Evolutionary conservation across 179 eudicot species (phyloP), one percentile per base, ranked within the genome.

Genomic region (Amaranthus tricolor): DNA sequence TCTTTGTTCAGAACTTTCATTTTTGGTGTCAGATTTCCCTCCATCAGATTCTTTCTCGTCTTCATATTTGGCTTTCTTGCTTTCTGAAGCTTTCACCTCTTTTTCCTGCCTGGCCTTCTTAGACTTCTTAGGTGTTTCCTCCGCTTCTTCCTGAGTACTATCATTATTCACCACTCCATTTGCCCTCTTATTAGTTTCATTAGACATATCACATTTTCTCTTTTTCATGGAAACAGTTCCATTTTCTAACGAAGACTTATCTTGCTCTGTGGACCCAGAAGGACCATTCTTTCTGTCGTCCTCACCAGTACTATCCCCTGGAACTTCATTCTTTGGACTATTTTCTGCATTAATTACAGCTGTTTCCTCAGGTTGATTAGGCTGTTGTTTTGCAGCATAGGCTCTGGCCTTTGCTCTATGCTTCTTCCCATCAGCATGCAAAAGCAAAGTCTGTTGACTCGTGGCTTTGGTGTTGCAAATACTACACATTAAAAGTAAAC

Each of bases 381-480:
- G 84, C 75, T 71, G 86, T 75, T 91, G 91, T 62, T 85, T 88
- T 24, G 95, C 82, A 3, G 89, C 88, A 81, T 87, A 89, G 68
- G 89, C 98, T 73, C 96, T 83, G 71, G 92, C 96, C 75, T 94
- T 94, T 66, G 88, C 96, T 78, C 90, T 84, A 81, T 94, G 98
- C 75, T 92, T 92, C 81, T 94, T 94, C 21, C 98, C 97, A 64
- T 92, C 98, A 53, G 89, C 96, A 84, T 94, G 98, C 74, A 84
- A 81, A 73, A 92, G 92, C 81, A 94, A 80, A 56, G 98, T 78
- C 80, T 94, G 98, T 81, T 86, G 81, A 82, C 98, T 94, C 52
- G 98, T 92, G 76, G 97, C 88, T 44, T 82, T 82, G 48, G 92
- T 90, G 81, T 92, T 89, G 80, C 98, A 94, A 5, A 94, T 86